Evolutionary conservation across 2,329 filamentous ascomycete genomes (phyloP), one percentile per base, ranked within the genome.

Genomic region (Cladosporium oxysporum): DNA sequence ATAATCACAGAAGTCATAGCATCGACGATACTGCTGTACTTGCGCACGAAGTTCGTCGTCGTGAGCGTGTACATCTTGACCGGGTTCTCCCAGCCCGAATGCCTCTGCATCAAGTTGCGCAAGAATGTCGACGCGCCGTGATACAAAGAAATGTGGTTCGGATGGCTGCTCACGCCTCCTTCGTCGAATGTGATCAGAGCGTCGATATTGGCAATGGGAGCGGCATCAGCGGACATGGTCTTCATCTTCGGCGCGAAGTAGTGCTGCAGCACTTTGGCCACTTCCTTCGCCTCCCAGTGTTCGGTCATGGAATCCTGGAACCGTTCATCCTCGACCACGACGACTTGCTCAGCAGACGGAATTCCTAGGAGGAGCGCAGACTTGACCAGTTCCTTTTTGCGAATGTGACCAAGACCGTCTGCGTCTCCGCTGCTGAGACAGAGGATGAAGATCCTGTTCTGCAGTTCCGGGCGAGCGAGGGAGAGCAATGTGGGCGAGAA

Each of bases 371-470:
- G 81, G 72, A 91, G 79, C 5, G 89, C 93, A 74, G 91, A 95
- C 78, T 92, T 89, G 68, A 91, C 84, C 52, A 99, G 85, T 80
- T 99, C 95, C 73, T 88, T 87, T 78, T 91, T 91, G 68, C 95
- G 87, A 62, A 89, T 91, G 70, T 91, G 87, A 66, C 95, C 95
- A 35, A 98, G 84, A 0, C 93, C 93, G 71, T 93, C 93, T 59
- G 93, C 93, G 76, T 98, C 85, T 89, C 91, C 93, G 70, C 89
- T 94, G 79, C 91, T 96, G 69, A 99, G 82, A 80, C 95, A 99
- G 65, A 98, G 81, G 69, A 99, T 96, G 80, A 96, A 95, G 75
- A 99, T 85, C 76, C 96, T 92, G 79, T 99, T 98, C 4, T 91
- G 91, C 23, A 90, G 84, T 66, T 89, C 87, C 4, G 92, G 92